Conservation (phyloP, 805 yeast genomes). For the Teunomyces tritomae region DNA sequence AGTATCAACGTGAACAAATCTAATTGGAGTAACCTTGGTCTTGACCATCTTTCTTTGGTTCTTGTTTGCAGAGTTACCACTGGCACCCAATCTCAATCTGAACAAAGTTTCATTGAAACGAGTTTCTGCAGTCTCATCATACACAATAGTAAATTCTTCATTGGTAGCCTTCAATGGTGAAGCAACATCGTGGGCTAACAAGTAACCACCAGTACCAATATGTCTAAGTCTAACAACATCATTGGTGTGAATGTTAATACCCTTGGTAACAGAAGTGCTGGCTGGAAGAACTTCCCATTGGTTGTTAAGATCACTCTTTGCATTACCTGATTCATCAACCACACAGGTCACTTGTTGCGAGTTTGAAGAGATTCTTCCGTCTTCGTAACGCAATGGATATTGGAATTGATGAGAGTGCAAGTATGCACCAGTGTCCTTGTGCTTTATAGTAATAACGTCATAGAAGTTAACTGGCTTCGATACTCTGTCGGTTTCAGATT, state of each 20-base stretch:
- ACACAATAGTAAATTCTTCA: conserved; percentile 83
- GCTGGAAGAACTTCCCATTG: conserved; percentile 85
- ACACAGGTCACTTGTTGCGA: conserved; percentile 90
- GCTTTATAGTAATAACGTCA: conserved; percentile 75
- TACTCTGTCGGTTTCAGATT: conserved; percentile 69
- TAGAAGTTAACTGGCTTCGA: conserved; percentile 71
- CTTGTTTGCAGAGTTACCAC: conserved; percentile 34
- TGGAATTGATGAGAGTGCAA: conserved; percentile 76
- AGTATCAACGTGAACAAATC: conserved; percentile 78
- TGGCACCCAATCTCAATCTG: conserved; percentile 54
- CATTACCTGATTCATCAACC: conserved; percentile 34
- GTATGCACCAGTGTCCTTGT: conserved; percentile 73
- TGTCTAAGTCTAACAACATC: conserved; percentile 80
- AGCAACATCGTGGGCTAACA: conserved; percentile 93
- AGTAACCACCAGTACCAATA: conserved; percentile 70
- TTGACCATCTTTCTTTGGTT: conserved; percentile 52
- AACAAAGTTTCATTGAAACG: conserved; percentile 75
- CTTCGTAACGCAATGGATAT: conserved; percentile 92
- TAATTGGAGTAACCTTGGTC: conserved; percentile 68
- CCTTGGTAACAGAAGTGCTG: conserved; percentile 8
- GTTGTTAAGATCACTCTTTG: conserved; percentile 56
- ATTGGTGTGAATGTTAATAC: conserved; percentile 52
- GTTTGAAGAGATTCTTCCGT: conserved; percentile 91
- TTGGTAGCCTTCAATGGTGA: conserved; percentile 91
- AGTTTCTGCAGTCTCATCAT: conserved; percentile 47